phyloP scores from a whole-genome alignment of 2,329 filamentous ascomycete species.

The Niveomyces coronatus region DNA sequence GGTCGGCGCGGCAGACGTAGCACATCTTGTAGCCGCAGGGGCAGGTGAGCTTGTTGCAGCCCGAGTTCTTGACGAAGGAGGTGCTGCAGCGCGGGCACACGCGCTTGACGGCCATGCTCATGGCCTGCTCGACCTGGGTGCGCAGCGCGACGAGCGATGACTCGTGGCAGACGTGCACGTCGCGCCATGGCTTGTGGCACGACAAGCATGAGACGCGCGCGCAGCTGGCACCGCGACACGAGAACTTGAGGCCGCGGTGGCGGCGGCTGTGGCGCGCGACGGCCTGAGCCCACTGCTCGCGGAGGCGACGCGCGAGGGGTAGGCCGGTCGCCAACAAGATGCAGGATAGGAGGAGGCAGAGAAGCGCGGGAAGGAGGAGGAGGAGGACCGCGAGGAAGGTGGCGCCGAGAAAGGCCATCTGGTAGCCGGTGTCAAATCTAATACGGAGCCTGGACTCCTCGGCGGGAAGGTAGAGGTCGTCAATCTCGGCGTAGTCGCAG shows the following conservation, averaged over 20 bases:
- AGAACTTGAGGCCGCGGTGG: constrained; percentile 65
- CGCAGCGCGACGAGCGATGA: constrained; percentile 71
- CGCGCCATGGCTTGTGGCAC: constrained; percentile 74
- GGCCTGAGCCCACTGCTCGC: constrained; percentile 44
- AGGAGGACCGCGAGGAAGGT: constrained; percentile 46
- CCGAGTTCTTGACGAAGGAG: constrained; percentile 83
- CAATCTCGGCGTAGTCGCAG: constrained; percentile 82
- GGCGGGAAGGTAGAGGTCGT: constrained; percentile 59
- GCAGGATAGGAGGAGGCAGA: constrained; percentile 36
- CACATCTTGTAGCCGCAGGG: constrained; percentile 97
- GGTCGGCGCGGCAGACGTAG: constrained; percentile 81
- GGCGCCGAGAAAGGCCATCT: constrained; percentile 39
- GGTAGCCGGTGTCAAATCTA: constrained; percentile 39
- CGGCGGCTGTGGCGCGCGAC: constrained; percentile 59
- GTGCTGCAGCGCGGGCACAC: constrained; percentile 88
- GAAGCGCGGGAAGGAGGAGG: constrained; percentile 42
- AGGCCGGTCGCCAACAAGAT: constrained; percentile 32
- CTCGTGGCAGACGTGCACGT: constrained; percentile 86
- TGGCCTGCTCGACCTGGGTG: constrained; percentile 83
- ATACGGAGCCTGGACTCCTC: constrained; percentile 45
- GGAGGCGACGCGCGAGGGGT: constrained; percentile 31
- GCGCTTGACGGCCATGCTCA: constrained; percentile 88
- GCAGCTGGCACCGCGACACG: constrained; percentile 63
- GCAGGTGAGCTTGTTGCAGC: constrained; percentile 96
- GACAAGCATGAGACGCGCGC: constrained; percentile 63